Evolutionary conservation across 331 rosid genomes (phyloP), one percentile per base, ranked within the genome.

Genomic region (Stylosanthes scabra): DNA sequence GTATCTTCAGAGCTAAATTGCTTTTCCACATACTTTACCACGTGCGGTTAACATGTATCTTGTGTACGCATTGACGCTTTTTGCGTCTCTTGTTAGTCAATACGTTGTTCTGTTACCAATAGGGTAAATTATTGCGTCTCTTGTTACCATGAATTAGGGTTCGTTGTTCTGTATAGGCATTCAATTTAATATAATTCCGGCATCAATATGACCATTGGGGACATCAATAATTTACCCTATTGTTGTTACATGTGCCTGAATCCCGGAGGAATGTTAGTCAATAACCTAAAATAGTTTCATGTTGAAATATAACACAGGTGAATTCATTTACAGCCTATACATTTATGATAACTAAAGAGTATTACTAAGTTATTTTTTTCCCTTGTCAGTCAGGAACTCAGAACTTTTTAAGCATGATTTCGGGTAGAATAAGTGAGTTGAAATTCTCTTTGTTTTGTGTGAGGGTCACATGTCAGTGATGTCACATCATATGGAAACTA

Each of bases 401-500:
- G 52, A 5, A 29, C 60, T n/a, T 50, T 68, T 11, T 59, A 66
- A 40, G n/a, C 46, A 11, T 61, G 70, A 16, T 73, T 52, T 66
- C 31, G 41, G 25, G 46, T 73, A 6, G 66, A 67, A 42, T 20
- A 51, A 39, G n/a, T 46, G 27, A 0, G 37, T 74, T 61, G 34
- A 55, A 67, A 68, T 61, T 80, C 44, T 67, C 14, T 45, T 61
- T 5, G 5, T 34, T 60, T 34, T 78, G 14, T 45, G 51, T 49
- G 8, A 68, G 57, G 66, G 25, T 20, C 25, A 20, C 25, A 20
- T 20, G 29, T n/a, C n/a, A n/a, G n/a, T n/a, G n/a, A n/a, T n/a
- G n/a, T 67, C 68, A 3, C 31, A 28, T 39, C 42, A 31, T 49
- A 58, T 1, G 25, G 39, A 34, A 61, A 25, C 10, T 52, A 12